Conservation (phyloP, 345 rosid genomes). For the Trapa bicornis region DNA sequence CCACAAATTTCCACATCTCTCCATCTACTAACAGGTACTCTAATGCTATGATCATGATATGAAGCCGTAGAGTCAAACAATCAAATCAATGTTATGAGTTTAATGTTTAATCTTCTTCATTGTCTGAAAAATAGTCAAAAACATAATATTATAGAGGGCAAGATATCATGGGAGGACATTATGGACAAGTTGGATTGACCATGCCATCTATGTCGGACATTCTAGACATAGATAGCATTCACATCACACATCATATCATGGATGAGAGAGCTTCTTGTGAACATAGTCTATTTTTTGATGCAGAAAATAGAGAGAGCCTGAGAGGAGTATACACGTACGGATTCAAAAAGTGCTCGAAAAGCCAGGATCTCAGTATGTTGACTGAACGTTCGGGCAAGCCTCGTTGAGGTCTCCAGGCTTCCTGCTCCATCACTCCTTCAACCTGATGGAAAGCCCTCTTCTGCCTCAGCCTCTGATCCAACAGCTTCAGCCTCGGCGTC, state of each 20-base stretch:
- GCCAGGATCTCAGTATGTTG: constrained; percentile 77
- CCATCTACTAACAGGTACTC: no score
- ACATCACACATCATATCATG: not conserved
- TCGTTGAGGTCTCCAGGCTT: constrained; percentile 80
- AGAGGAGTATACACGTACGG: constrained; percentile 42
- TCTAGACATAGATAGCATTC: not conserved
- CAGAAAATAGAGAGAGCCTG: not conserved
- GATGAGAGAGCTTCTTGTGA: no score
- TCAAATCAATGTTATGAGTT: no score
- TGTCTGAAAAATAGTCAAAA: no score
- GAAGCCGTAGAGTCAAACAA: no score
- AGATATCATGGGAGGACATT: no score
- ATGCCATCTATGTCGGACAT: not conserved
- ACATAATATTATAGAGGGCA: no score
- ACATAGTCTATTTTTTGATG: no score
- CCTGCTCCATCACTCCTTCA: constrained; percentile 47
- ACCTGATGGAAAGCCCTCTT: constrained; percentile 51
- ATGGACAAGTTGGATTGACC: not conserved
- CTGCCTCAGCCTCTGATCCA: constrained; percentile 33
- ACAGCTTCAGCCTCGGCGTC: constrained; percentile 49
- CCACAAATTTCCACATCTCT: no score
- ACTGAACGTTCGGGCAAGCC: constrained; percentile 86
- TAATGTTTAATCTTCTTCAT: no score
- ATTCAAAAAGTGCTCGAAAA: constrained; percentile 81
- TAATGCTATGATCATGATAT: no score